Evolutionary conservation across 2,329 filamentous ascomycete genomes (phyloP), one percentile per base, ranked within the genome.

Genomic region (Dendryphion nanum): DNA sequence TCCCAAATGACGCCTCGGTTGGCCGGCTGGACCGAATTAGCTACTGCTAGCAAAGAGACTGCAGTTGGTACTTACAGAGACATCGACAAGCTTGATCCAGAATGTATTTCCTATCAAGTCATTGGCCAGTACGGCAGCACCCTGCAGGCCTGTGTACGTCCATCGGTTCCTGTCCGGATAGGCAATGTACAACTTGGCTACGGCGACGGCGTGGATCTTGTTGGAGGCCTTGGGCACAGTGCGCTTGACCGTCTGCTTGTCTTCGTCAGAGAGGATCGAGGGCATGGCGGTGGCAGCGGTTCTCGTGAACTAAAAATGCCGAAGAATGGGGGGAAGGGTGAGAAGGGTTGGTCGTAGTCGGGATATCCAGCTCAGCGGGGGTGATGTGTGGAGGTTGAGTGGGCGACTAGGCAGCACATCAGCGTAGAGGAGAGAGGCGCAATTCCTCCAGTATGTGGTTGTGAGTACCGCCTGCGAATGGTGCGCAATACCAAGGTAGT

Each of bases 11-110:
- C 89, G 41, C 91, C 90, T 62, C 85, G 81, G 61, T 82, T 83
- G 35, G 84, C 75, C 40, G 88, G 78, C 84, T 91, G 60, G 31
- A 45, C 20, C n/a, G 10, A 10, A 30, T 36, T 33, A 53, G 39
- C 38, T 38, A 32, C 33, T 35, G 30, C 21, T n/a, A n/a, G n/a
- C n/a, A n/a, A n/a, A n/a, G n/a, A n/a, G n/a, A n/a, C n/a, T n/a
- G n/a, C n/a, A n/a, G n/a, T n/a, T n/a, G n/a, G n/a, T 20, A 75
- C 84, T 61, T 76, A 95, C 89, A 63, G 89, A 96, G 40, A 98
- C 83, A 66, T 98, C 93, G 35, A 98, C 93, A 71, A 98, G 75
- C 74, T 98, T 98, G 53, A 98, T 74, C 89, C 91, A 98, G 69
- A 90, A 95, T 1, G 93, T 96, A 66, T 95, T 85, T 50, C 93